Evolutionary conservation across 345 rosid species (phyloP).

Genomic region (Xanthoceras sorbifolium): DNA sequence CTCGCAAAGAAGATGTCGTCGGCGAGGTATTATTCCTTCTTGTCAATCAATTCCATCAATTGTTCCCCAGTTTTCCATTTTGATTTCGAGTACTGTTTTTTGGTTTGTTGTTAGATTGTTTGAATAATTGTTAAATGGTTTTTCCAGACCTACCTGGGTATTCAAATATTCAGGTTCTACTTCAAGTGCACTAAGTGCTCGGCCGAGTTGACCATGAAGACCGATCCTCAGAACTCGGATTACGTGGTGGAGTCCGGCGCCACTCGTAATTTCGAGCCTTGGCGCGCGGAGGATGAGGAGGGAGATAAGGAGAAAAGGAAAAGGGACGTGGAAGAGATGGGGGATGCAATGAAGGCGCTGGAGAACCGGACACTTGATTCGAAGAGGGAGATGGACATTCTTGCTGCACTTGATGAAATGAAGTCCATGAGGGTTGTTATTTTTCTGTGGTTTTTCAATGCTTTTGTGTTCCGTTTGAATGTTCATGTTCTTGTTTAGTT

Average conservation of each 20-base stretch:
- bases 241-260: slow-evolving; percentile 89
- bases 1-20: slow-evolving; percentile 82
- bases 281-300: slow-evolving; percentile 93
- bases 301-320: slow-evolving; percentile 42
- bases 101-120: neutral
- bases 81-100: neutral
- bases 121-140: neutral
- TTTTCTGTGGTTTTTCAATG: neutral
- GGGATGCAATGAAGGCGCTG: slow-evolving; percentile 93
- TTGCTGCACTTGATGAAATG: slow-evolving; percentile 95
- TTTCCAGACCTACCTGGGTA: slow-evolving; percentile 85
- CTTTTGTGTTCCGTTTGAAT: neutral
- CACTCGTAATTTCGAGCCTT: slow-evolving; percentile 84
- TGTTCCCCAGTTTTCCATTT: neutral
- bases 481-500: neutral
- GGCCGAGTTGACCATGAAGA: slow-evolving; percentile 84
- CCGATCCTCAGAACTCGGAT: slow-evolving; percentile 96
- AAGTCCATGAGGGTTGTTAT: slow-evolving; percentile 66
- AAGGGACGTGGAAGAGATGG: slow-evolving; percentile 87
- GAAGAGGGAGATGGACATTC: slow-evolving; percentile 91
- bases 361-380: slow-evolving; percentile 91
- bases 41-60: neutral
- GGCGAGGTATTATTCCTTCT: slow-evolving; percentile 62
- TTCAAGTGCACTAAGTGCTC: slow-evolving; percentile 96
- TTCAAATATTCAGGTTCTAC: slow-evolving; percentile 86